phyloP scores from a whole-genome alignment of 2,329 filamentous ascomycete species.

The Tolypocladium endophyticum region DNA sequence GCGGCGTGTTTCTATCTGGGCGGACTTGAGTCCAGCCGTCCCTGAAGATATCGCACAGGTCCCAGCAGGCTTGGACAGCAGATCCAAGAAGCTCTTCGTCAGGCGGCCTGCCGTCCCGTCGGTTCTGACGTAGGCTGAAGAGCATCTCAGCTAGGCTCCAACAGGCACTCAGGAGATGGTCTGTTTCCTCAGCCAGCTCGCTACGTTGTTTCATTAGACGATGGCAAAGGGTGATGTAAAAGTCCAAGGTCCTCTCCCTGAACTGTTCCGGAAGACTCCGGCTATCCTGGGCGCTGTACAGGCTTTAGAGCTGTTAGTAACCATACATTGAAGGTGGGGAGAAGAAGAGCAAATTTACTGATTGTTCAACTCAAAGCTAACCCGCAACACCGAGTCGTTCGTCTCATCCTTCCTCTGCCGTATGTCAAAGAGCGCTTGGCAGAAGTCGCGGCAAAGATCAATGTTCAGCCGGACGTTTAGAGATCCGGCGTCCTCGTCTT shows the following conservation, averaged over 20 bases:
- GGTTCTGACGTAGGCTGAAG: slow-evolving; percentile 78
- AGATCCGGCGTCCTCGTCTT: slow-evolving; percentile 57
- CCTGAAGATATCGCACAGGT: slow-evolving; percentile 84
- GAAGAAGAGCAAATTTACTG: slow-evolving; percentile 41
- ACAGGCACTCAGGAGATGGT: slow-evolving; percentile 73
- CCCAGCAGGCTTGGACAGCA: slow-evolving; percentile 89
- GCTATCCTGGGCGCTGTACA: slow-evolving; percentile 82
- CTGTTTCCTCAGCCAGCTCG: slow-evolving; percentile 69
- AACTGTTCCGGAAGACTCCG: slow-evolving; percentile 76
- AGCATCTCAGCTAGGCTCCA: slow-evolving; percentile 91
- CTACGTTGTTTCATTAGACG: slow-evolving; percentile 90
- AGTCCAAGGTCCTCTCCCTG: slow-evolving; percentile 80
- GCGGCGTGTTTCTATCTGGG: slow-evolving; percentile 75
- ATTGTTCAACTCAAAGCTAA: slow-evolving; percentile 92
- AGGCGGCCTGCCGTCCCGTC: slow-evolving; percentile 57
- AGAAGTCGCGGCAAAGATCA: slow-evolving; percentile 85
- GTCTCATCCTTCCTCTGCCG: slow-evolving; percentile 66
- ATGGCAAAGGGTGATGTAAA: slow-evolving; percentile 89
- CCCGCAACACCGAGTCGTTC: slow-evolving; percentile 76
- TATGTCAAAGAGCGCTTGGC: slow-evolving; percentile 82
- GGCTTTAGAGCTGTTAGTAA: slow-evolving; percentile 28
- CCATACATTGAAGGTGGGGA: background rate
- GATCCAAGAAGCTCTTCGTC: slow-evolving; percentile 81
- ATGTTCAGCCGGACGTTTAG: slow-evolving; percentile 64
- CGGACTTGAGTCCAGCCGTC: slow-evolving; percentile 85